phyloP scores from a whole-genome alignment of 768 basidiomycete genomes.

The Suillus placidus region DNA sequence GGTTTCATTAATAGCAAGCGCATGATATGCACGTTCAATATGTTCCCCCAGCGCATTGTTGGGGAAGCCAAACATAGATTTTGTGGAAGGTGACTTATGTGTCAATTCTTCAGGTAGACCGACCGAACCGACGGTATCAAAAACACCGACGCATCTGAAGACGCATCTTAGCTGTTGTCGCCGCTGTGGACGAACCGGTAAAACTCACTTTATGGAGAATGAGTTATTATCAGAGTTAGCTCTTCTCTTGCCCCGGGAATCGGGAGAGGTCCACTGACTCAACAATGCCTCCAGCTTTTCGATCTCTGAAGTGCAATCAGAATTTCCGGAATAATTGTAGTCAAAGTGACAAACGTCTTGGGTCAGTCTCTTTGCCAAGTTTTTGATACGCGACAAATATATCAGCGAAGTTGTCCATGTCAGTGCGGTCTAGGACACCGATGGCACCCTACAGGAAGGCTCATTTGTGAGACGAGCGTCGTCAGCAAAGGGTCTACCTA shows the following conservation, averaged over 20 bases:
- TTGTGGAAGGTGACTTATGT: conserved; percentile 43
- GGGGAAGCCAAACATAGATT: conserved; percentile 65
- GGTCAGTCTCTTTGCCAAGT: conserved; percentile 55
- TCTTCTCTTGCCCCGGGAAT: conserved; percentile 56
- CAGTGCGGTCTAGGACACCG: conserved; percentile 66
- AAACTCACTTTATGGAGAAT: conserved; percentile 65
- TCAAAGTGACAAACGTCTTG: conserved; percentile 39
- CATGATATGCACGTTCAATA: conserved; percentile 67
- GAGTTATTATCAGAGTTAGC: conserved; percentile 46
- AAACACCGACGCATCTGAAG: conserved; percentile 68
- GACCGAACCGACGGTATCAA: conserved; percentile 76
- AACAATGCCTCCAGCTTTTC: conserved; percentile 45
- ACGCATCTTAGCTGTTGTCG: conserved; percentile 7
- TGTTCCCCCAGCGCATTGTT: conserved; percentile 63
- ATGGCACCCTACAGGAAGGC: conserved; percentile 56
- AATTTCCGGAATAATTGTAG: not conserved
- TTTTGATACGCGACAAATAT: conserved; percentile 67
- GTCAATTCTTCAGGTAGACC: conserved; percentile 71
- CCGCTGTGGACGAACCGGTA: not conserved
- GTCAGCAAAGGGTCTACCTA: conserved; percentile 31
- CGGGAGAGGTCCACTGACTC: conserved; percentile 53
- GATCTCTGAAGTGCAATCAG: conserved; percentile 35
- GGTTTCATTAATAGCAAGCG: conserved; percentile 68
- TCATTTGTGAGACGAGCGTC: conserved; percentile 2
- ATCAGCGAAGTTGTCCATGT: conserved; percentile 72